A percentile compares a stretch with the other conserved stretches of the same genome.
Evolutionary conservation across 805 yeast species (phyloP).

Genomic region (Candida wancherniae): DNA sequence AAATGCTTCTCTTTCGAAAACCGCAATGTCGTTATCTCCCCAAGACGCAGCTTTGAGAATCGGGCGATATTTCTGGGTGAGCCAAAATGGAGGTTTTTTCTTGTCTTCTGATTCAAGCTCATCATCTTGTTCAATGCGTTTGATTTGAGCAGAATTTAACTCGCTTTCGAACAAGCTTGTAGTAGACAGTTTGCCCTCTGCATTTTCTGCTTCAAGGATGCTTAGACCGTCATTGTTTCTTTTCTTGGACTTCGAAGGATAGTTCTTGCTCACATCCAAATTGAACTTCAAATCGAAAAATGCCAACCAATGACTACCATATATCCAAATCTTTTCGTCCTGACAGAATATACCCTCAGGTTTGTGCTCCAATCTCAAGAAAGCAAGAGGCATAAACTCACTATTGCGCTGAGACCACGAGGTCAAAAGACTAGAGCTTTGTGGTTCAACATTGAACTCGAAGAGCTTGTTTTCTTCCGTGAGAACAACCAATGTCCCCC

Average conservation of each 20-base stretch:
- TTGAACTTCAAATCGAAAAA: conserved; percentile 62
- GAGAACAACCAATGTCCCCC: conserved; percentile 53
- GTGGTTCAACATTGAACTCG: conserved; percentile 45
- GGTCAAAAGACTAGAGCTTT: conserved; percentile 42
- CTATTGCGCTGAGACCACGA: conserved; percentile 78
- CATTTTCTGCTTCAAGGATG: conserved; percentile 23
- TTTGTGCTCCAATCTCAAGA: conserved; percentile 52
- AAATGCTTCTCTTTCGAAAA: conserved; percentile 72
- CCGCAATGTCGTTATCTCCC: conserved; percentile 53
- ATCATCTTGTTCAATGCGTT: conserved; percentile 25
- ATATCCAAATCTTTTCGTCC: conserved; percentile 65
- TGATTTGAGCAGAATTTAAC: conserved; percentile 8
- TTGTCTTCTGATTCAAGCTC: conserved; percentile 21
- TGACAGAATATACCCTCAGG: conserved; percentile 68
- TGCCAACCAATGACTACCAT: conserved; percentile 79
- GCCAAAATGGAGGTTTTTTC: conserved; percentile 54
- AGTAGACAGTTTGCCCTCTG: conserved; percentile 15
- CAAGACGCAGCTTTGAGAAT: conserved; percentile 58
- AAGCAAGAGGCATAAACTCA: conserved; percentile 66
- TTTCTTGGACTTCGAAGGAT: conserved; percentile 29
- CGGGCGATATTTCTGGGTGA: conserved; percentile 71
- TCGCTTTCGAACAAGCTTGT: conserved; percentile 10
- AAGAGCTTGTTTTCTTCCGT: conserved; percentile 71
- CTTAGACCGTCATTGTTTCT: conserved; percentile 41
- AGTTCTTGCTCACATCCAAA: conserved; percentile 41